Evolutionary conservation across 1,139 yeast species (phyloP).

Genomic region (Candida sp.): DNA sequence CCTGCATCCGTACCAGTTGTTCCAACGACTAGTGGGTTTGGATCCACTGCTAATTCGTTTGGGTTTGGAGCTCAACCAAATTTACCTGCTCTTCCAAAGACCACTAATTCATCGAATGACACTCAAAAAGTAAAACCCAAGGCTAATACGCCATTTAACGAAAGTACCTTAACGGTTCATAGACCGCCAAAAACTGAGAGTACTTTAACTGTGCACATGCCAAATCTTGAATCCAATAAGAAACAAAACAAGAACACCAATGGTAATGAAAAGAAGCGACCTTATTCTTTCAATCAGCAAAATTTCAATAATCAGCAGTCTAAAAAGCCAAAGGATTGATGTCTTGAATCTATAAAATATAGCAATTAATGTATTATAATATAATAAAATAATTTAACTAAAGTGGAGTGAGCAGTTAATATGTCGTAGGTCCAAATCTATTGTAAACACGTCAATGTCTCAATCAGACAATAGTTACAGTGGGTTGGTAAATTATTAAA

Average conservation of each 20-base stretch:
- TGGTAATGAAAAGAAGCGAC: conserved; percentile 12
- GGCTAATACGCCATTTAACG: conserved; percentile 7
- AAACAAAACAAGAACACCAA: conserved; percentile 6
- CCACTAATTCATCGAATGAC: neutral
- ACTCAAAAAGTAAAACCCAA: neutral
- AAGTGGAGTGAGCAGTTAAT: too few species aligned
- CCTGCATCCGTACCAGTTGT: conserved; percentile 3
- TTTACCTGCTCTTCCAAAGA: neutral
- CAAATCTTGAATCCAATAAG: conserved; percentile 9
- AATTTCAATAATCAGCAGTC: conserved; percentile 7
- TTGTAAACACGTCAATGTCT: too few species aligned
- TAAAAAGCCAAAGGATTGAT: conserved; percentile 16
- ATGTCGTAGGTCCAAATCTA: too few species aligned
- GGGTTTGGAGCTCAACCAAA: neutral
- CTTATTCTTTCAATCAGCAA: conserved; percentile 12
- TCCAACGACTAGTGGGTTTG: neutral
- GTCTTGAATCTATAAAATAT: too few species aligned
- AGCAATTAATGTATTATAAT: neutral
- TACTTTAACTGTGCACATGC: conserved; percentile 4
- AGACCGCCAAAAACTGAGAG: conserved; percentile 16
- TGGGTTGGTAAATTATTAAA: too few species aligned
- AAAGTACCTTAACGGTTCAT: conserved; percentile 30
- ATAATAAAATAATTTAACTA: too few species aligned
- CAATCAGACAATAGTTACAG: too few species aligned
- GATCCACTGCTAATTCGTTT: neutral